Evolutionary conservation across 768 basidiomycete genomes (phyloP).

Genomic region (Tricholoma saponaceum): DNA sequence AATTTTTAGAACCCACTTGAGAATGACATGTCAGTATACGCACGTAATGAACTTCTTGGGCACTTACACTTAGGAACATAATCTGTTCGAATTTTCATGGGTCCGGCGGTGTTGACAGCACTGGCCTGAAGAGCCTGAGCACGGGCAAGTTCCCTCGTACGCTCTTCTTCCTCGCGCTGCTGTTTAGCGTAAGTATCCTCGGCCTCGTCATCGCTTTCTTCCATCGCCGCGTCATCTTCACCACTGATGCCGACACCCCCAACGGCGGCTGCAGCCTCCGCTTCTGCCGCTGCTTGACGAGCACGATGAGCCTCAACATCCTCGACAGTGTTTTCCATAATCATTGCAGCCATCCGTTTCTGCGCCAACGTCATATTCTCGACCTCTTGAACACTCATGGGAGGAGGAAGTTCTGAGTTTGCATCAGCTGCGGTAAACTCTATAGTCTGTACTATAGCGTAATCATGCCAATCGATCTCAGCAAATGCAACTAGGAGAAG

Average conservation of each 20-base stretch:
- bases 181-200: conserved; percentile 53
- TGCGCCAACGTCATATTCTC: conserved; percentile 96
- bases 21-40: conserved; percentile 6
- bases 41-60: background rate
- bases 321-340: conserved; percentile 92
- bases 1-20: conserved; percentile 62
- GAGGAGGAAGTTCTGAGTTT: conserved; percentile 88
- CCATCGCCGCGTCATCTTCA: conserved; percentile 71
- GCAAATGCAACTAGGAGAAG: conserved; percentile 73
- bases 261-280: conserved; percentile 79
- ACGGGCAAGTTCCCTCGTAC: conserved; percentile 65
- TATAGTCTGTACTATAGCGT: conserved; percentile 95
- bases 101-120: conserved; percentile 65
- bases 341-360: conserved; percentile 97
- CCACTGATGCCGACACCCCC: conserved; percentile 51
- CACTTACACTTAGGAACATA: conserved; percentile 89
- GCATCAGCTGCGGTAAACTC: conserved; percentile 95
- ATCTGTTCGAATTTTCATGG: conserved; percentile 94
- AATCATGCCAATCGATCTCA: conserved; percentile 99
- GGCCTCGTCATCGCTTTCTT: conserved; percentile 82
- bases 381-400: conserved; percentile 92
- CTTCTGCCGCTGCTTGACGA: conserved; percentile 80
- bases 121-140: conserved; percentile 80
- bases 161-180: conserved; percentile 70
- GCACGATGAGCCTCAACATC: conserved; percentile 82